Evolutionary conservation across 495 filamentous ascomycete species (phyloP).

Genomic region (Penicillium angulare): DNA sequence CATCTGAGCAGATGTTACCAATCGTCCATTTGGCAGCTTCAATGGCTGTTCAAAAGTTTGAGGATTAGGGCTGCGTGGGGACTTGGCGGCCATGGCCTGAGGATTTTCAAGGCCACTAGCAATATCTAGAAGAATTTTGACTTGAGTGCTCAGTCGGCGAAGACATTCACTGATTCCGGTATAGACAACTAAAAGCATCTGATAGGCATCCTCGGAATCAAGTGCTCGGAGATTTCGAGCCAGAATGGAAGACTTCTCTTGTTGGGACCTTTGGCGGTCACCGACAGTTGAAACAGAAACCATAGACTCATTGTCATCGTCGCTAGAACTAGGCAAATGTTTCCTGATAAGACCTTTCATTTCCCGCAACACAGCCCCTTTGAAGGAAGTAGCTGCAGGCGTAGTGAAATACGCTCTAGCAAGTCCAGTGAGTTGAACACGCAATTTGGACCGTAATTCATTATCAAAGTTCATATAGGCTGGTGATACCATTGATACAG

Average conservation of each 20-base stretch:
- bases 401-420: conserved; percentile 74
- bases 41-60: conserved; percentile 25
- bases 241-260: conserved; percentile 85
- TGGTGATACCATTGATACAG: conserved; percentile 65
- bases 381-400: conserved; percentile 78
- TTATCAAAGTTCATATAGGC: conserved; percentile 71
- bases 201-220: conserved; percentile 80
- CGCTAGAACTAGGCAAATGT: conserved; percentile 84
- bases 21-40: conserved; percentile 12
- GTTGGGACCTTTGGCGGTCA: conserved; percentile 67
- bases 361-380: conserved; percentile 83
- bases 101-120: conserved; percentile 68
- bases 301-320: conserved; percentile 89
- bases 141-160: conserved; percentile 80
- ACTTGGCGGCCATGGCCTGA: conserved; percentile 33
- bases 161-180: conserved; percentile 83
- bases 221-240: conserved; percentile 89
- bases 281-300: conserved; percentile 81
- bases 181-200: conserved; percentile 80
- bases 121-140: conserved; percentile 93
- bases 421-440: conserved; percentile 70
- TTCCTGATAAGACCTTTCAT: conserved; percentile 82
- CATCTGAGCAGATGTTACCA: conserved; percentile 26
- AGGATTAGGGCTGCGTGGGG: conserved; percentile 49
- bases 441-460: conserved; percentile 63